phyloP scores from a whole-genome alignment of 306 rosid species.

The Corylus americana region DNA sequence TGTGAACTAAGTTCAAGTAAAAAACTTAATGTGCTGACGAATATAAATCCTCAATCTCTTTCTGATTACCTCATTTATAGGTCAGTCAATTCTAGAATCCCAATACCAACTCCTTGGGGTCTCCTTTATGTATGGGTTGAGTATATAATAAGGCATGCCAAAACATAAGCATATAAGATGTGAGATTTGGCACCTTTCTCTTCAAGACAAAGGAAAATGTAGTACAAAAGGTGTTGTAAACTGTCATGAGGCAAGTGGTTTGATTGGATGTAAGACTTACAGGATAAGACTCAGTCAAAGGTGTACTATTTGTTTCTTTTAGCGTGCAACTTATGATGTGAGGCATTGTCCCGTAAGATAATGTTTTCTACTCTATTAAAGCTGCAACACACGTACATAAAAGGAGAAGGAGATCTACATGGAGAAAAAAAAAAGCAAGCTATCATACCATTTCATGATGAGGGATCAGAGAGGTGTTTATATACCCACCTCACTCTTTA shows the following conservation, averaged over 20 bases:
- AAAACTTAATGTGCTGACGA: background rate
- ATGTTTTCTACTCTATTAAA: background rate
- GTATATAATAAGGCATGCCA: background rate
- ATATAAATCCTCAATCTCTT: background rate
- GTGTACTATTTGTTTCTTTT: background rate
- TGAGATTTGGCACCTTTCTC: background rate
- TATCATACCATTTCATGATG: background rate
- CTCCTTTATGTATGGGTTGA: background rate
- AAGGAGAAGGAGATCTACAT: background rate
- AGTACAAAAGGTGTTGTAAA: background rate
- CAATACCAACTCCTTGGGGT: background rate
- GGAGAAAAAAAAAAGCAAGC: background rate
- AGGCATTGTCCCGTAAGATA: background rate
- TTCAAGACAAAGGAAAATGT: background rate
- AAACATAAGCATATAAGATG: background rate
- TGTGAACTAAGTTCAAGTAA: background rate
- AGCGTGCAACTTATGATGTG: background rate
- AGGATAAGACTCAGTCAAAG: background rate
- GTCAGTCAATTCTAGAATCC: background rate
- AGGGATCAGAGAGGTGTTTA: background rate
- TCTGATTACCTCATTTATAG: background rate
- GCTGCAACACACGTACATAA: background rate
- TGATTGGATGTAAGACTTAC: background rate
- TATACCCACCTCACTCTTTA: background rate
- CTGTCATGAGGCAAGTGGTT: background rate